Evolutionary conservation across 345 rosid genomes (phyloP), one percentile per base, ranked within the genome.

Genomic region (Cochlearia excelsa): DNA sequence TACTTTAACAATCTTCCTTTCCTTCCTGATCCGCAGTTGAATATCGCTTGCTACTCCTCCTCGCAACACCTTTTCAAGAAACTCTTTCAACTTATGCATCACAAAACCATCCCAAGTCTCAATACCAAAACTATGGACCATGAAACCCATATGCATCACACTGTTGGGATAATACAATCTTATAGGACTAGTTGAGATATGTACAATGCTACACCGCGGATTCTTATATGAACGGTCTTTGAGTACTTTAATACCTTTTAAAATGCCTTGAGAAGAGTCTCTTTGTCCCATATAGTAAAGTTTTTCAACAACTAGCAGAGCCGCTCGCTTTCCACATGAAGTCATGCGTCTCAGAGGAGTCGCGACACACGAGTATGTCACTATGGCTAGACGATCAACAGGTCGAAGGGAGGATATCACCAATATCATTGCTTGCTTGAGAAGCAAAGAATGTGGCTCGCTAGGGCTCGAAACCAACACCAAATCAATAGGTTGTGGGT

Each of bases 261-360:
- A 80, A 44, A 89, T 80, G 4, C 97, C 97, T 75, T 89, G 91
- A 9, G 70, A 57, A 23, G 89, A 87, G 56, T 89, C 95, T 0
- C 87, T 86, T 56, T 89, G 84, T 11, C 87, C 91, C 79, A 74
- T 76, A 54, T 80, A 84, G 84, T 84, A 86, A 47, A 89, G 91
- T 16, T 91, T 85, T 55, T 89, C 91, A 16, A 89, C 84, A 33
- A 89, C 95, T 67, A 81, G 87, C 35, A 89, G 52, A 33, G 95
- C 97, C 0, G 81, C 73, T 23, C 86, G 77, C 69, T 84, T 89
- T 5, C 97, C 97, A 23, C 73, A 78, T 48, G 87, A 78, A 47
- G 95, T 84, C 97, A 89, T 89, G 46, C 97, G 83, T 74, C 82
- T 82, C 45, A 86, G 79, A 7, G 97, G 86, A 46, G 87, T 78